Evolutionary conservation across 768 basidiomycete genomes (phyloP), one percentile per base, ranked within the genome.

Genomic region (Chalciporus sphaerocephalus): DNA sequence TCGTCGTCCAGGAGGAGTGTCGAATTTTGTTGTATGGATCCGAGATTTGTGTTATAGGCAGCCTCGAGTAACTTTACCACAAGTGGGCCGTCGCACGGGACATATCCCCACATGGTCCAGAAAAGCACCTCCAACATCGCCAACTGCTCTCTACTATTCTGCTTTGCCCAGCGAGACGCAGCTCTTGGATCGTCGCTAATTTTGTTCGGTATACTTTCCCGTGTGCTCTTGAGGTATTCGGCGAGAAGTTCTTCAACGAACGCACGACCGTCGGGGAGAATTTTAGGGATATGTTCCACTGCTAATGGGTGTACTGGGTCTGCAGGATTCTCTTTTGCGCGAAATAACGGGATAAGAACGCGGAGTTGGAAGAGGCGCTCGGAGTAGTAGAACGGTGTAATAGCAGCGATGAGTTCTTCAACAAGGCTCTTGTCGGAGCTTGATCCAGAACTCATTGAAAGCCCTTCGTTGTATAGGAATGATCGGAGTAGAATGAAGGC

Each of bases 111-210:
- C 78, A 92, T 84, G 5, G 82, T 76, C 80, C 89, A 90, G 65
- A 96, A 97, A 36, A 96, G 72, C 25, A 94, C 79, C 53, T 96
- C 91, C 39, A 96, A 69, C 34, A 92, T 60, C 10, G 83, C 81
- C 33, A 92, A 69, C 61, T 95, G 94, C 57, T 93, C 85, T 56
- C 77, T 79, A 24, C 76, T 59, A 56, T 80, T 85, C 63, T 91
- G 84, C 67, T 85, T 87, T 30, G 78, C 84, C 79, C 83, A 86
- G 32, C 68, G 64, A n/a, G 81, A 74, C 9, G 80, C 82, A 15
- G 72, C 70, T 50, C 73, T 74, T 15, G 82, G 83, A 52, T 87
- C 74, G 3, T 66, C 63, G n/a, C 53, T 62, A 17, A 74, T 63
- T 10, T 64, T 60, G 38, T 69, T 70, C 0, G 83, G 78, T 46